phyloP scores from a whole-genome alignment of 805 yeast genomes.

The Pichia kluyveri region DNA sequence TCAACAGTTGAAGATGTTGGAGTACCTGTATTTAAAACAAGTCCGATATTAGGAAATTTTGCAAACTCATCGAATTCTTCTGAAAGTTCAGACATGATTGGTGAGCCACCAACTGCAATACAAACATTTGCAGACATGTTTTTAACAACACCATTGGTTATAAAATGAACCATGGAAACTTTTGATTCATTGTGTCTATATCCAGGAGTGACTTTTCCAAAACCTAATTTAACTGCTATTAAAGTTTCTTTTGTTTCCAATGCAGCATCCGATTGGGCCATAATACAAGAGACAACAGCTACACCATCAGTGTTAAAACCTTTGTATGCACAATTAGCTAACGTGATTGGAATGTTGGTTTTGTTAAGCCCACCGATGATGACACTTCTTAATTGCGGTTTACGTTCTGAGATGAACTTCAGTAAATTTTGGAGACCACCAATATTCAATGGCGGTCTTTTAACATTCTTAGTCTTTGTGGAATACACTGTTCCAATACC shows the following conservation, averaged over 20 bases:
- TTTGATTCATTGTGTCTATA: neutral
- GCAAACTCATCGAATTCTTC: conserved; percentile 66
- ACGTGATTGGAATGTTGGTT: conserved; percentile 48
- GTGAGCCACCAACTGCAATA: conserved; percentile 76
- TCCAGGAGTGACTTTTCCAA: neutral
- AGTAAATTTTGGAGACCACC: conserved; percentile 52
- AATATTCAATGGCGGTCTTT: conserved; percentile 56
- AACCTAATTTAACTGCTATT: conserved; percentile 1
- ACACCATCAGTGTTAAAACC: conserved; percentile 62
- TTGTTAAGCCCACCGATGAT: conserved; percentile 76
- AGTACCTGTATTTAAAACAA: conserved; percentile 73
- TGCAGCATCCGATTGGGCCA: conserved; percentile 52
- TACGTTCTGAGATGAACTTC: conserved; percentile 31
- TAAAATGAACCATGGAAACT: conserved; percentile 70
- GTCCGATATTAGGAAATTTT: conserved; percentile 38
- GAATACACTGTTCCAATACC: conserved; percentile 78
- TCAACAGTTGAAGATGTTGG: conserved; percentile 36
- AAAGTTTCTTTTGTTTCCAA: conserved; percentile 33
- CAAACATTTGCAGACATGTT: conserved; percentile 83
- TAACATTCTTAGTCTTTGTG: conserved; percentile 60
- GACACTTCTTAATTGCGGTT: conserved; percentile 44
- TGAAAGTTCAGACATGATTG: conserved; percentile 74
- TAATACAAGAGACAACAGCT: conserved; percentile 80
- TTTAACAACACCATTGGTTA: conserved; percentile 83
- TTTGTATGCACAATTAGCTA: conserved; percentile 38